Percentiles rank a stretch among this genome's conserved stretches.
Conservation (phyloP, 768 basidiomycete species). For the Leucocoprinus birnbaumii region DNA sequence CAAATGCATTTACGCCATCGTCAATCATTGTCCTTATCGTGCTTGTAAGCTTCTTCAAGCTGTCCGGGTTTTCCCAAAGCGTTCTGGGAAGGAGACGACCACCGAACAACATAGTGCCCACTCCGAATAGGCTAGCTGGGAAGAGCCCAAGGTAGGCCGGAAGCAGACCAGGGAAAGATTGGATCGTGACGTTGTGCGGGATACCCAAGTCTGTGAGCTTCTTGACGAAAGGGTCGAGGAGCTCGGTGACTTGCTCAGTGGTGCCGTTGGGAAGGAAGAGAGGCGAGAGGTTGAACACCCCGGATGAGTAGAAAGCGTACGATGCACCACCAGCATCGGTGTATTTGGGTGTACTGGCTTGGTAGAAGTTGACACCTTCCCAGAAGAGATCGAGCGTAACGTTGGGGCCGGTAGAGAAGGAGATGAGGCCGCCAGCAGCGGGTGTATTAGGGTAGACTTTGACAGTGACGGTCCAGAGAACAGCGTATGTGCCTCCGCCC, state of each 20-base stretch:
- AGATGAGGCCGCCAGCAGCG: conserved; percentile 9
- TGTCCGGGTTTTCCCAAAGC: conserved; percentile 8
- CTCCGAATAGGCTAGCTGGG: not conserved
- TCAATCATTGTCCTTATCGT: conserved; percentile 9
- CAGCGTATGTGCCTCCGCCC: conserved; percentile 10
- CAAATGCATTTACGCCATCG: conserved; percentile 9
- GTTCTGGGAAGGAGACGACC: conserved; percentile 13
- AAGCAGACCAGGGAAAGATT: too few relatives aligned
- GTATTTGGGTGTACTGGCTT: conserved; percentile 12
- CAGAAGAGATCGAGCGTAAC: conserved; percentile 7
- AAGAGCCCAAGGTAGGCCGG: too few relatives aligned
- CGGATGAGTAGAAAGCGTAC: conserved; percentile 9
- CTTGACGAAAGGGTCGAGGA: too few relatives aligned
- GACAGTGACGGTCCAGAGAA: conserved; percentile 15
- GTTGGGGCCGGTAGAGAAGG: conserved; percentile 1
- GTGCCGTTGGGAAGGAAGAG: conserved; percentile 14
- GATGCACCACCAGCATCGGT: conserved; percentile 9
- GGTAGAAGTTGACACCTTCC: conserved; percentile 14
- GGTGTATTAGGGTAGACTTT: conserved; percentile 16
- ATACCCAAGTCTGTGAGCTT: too few relatives aligned
- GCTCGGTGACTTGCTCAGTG: too few relatives aligned
- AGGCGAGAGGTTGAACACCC: too few relatives aligned
- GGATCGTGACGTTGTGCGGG: too few relatives aligned
- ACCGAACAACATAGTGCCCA: conserved; percentile 7
- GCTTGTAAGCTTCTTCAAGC: conserved; percentile 3